phyloP scores from a whole-genome alignment of 2,329 filamentous ascomycete species.

The Sclerotinia subarctica region DNA sequence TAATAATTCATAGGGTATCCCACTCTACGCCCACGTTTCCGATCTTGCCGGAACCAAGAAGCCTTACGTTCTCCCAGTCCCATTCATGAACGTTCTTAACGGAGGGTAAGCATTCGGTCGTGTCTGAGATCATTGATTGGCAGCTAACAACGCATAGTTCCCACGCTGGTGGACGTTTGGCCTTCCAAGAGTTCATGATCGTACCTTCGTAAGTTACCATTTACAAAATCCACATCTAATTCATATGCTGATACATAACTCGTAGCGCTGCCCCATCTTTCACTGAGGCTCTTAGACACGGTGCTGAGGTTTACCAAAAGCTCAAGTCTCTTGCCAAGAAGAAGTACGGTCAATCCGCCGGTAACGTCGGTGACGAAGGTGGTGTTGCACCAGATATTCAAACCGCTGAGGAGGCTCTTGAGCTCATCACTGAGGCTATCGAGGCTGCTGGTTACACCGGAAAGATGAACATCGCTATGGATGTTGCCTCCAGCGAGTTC shows the following conservation, averaged over 20 bases:
- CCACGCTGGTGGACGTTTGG: conserved; percentile 93
- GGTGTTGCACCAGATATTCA: conserved; percentile 99
- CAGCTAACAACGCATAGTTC: conserved; percentile 54
- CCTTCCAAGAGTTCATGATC: conserved; percentile 97
- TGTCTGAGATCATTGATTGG: neutral
- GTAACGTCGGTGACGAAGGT: conserved; percentile 99
- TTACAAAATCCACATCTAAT: neutral
- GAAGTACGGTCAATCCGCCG: conserved; percentile 98
- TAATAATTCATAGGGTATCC: conserved; percentile 55
- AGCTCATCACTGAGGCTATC: conserved; percentile 92
- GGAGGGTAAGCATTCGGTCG: conserved; percentile 46
- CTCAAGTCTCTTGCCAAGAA: conserved; percentile 97
- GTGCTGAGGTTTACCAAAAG: conserved; percentile 96
- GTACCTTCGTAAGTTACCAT: conserved; percentile 65
- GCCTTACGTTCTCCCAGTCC: conserved; percentile 84
- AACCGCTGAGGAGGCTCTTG: conserved; percentile 91
- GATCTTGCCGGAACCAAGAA: conserved; percentile 88
- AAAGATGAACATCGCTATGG: conserved; percentile 97
- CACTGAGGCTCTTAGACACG: conserved; percentile 93
- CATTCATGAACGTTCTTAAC: conserved; percentile 93
- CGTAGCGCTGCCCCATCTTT: conserved; percentile 77
- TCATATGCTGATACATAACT: conserved; percentile 18
- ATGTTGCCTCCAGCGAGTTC: conserved; percentile 98
- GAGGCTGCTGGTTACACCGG: conserved; percentile 94
- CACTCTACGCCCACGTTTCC: conserved; percentile 84